Evolutionary conservation across 768 basidiomycete genomes (phyloP).

Genomic region (Boletus sensibilis): DNA sequence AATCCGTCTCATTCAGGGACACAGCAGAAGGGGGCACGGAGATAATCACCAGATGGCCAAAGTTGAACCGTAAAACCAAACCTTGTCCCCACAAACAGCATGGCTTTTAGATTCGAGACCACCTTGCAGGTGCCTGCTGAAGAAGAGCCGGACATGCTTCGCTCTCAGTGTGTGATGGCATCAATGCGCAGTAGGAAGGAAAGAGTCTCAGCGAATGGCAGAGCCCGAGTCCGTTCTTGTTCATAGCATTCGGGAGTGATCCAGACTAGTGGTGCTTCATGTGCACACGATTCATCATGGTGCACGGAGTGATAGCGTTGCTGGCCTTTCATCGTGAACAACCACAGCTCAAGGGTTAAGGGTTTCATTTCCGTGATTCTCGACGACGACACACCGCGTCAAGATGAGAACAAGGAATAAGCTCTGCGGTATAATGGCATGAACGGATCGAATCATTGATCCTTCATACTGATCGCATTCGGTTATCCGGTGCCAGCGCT

Average conservation of each 20-base stretch:
- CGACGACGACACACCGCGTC: background rate
- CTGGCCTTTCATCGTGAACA: background rate
- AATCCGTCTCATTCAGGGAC: no score
- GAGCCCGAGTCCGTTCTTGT: background rate
- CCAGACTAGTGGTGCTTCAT: background rate
- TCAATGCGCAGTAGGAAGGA: background rate
- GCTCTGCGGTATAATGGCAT: background rate
- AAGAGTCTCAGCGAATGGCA: background rate
- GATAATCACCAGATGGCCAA: background rate
- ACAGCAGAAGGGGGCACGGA: background rate
- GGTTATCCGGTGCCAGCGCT: background rate
- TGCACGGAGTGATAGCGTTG: no score
- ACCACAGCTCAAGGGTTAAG: background rate
- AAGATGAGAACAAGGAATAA: background rate
- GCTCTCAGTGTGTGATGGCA: background rate
- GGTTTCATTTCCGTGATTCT: constrained; percentile 8
- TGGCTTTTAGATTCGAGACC: background rate
- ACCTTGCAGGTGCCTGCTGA: background rate
- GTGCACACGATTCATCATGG: background rate
- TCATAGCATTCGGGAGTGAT: background rate
- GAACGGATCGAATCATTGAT: background rate
- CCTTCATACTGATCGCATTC: background rate
- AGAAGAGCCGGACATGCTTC: background rate
- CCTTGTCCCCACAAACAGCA: background rate
- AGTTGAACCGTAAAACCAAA: constrained; percentile 1